Evolutionary conservation across 2,329 filamentous ascomycete species (phyloP), one percentile per base, ranked within the genome.

Genomic region (Raffaelea ambrosiae): DNA sequence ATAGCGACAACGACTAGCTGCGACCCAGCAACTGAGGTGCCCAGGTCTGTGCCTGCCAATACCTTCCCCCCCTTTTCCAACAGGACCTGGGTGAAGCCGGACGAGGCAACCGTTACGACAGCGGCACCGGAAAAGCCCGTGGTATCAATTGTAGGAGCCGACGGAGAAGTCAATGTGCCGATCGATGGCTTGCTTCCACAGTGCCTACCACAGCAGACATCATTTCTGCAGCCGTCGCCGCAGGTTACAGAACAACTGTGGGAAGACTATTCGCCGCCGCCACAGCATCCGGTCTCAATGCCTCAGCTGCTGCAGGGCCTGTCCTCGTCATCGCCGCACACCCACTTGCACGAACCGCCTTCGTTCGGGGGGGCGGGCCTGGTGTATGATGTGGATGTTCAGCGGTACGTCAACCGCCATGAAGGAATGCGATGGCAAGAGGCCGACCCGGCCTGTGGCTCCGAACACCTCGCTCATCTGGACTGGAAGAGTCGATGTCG

Each of bases 391-490:
- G 16, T 48, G 18, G 47, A 44, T 21, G 51, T 58, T 4, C 43
- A 48, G 8, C 46, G 51, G 14, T 60, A 56, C 31, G 43, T 62
- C 2, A 46, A 51, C 11, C 33, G 48, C 14, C 54, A 55, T 45
- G 53, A 62, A 52, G 54, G 49, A 9, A 50, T 56, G 54, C 57
- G 59, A 14, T 62, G 60, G 60, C 52, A 53, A 42, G 51, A 54
- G 13, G 47, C 48, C 19, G 48, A 53, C 13, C 51, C 53, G 11
- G 58, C 58, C 0, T 55, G 55, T 3, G 54, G 55, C 5, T 49
- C 59, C n/a, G 56, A 58, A 43, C 54, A 56, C 22, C 60, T 63
- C 29, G 54, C 59, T n/a, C 54, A 59, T 31, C 57, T 57, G 3
- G 45, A 50, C n/a, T 20, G 38, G 14, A n/a, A 46, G 2, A 40